Base-by-base conservation (phyloP, 108 stramenopile genomes). In the Cyclostephanos invisitatus region DNA sequence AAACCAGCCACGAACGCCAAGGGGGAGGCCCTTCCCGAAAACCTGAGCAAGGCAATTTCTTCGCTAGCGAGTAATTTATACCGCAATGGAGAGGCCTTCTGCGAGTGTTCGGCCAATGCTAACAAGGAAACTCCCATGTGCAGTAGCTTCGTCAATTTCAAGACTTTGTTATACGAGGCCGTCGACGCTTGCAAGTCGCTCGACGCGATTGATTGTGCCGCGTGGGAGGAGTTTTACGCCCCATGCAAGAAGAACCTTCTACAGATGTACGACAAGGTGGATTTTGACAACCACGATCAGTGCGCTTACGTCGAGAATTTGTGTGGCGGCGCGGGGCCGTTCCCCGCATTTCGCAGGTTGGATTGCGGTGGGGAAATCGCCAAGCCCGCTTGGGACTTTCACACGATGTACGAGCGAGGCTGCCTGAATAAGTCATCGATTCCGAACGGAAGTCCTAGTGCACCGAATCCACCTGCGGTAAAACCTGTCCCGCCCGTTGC, bases 151-250 rank as follows among this genome's bases (percentile, higher is more conserved):
- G 64, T 82, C 65, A 75, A 84, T 38, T 93, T 94, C 90, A 94
- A 94, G 62, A 91, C 89, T 17, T 62, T 96, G 14, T 53, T 96
- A n/a, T 90, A 83, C 47, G 96, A 96, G 73, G 79, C 91, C 6
- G 72, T 92, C 9, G 96, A 96, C 77, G 96, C 91, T 6, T 96
- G 96, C 79, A 67, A 77, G 51, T 83, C 93, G 20, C 81, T 96
- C 32, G 96, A 96, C 82, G 84, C 83, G 40, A 93, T 96, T 68
- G 96, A 96, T 68, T 96, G 96, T 54, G 90, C 84, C 72, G 85
- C 93, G 3, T 94, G 91, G 93, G 77, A 76, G 27, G 96, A 94
- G 62, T 96, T 91, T 67, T 87, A 84, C 59, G 67, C 68, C 8
- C 86, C 82, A 6, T 96, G 96, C 83, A 81, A 93, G 73, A 55